phyloP scores from a whole-genome alignment of 129 eudicot species.

The Tanacetum coccineum region DNA sequence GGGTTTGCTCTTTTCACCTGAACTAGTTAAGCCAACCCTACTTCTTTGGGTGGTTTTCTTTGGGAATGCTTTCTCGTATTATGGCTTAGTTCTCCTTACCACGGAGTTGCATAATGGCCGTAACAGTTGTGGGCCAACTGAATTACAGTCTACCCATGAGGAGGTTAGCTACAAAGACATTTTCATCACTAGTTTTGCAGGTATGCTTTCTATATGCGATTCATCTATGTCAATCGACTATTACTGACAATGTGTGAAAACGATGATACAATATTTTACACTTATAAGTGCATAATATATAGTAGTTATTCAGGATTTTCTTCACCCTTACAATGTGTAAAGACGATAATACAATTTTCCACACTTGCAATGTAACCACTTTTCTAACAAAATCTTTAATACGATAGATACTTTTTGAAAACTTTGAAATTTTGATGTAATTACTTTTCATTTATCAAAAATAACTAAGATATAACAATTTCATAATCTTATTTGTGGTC shows the following conservation, averaged over 20 bases:
- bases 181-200: conserved; percentile 82
- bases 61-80: conserved; percentile 69
- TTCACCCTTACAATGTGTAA: too few species aligned
- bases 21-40: conserved; percentile 48
- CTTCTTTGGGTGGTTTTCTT: conserved; percentile 72
- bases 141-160: conserved; percentile 22
- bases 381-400: too few species aligned
- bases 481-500: too few species aligned
- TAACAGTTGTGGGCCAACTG: conserved; percentile 32
- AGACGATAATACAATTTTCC: too few species aligned
- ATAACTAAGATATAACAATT: too few species aligned
- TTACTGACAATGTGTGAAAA: too few species aligned
- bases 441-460: too few species aligned
- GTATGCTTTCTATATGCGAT: conserved; percentile 27
- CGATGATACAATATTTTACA: background rate
- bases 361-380: too few species aligned
- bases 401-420: too few species aligned
- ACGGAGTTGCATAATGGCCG: conserved; percentile 52
- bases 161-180: conserved; percentile 55
- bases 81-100: conserved; percentile 66
- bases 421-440: too few species aligned
- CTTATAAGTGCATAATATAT: background rate
- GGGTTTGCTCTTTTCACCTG: conserved; percentile 55
- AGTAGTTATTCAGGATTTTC: too few species aligned
- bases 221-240: background rate